Conservation (phyloP, 2,329 filamentous ascomycete genomes). For the Exophiala viscosa region DNA sequence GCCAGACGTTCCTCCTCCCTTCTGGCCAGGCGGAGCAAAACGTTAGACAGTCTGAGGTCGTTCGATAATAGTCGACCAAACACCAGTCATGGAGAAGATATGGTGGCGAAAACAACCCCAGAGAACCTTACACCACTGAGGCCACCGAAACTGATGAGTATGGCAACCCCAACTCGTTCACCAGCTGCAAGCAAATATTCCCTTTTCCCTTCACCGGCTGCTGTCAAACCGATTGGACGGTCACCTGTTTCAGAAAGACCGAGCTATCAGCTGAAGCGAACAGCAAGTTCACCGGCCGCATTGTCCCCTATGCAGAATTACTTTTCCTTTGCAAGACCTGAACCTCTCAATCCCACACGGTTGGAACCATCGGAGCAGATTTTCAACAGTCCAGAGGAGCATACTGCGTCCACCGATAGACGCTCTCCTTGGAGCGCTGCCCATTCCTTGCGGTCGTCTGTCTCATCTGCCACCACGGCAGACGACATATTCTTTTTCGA, state of each 20-base stretch:
- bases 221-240: constrained; percentile 10
- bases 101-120: neutral
- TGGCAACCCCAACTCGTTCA: constrained; percentile 12
- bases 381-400: constrained; percentile 20
- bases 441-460: constrained; percentile 22
- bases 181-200: constrained; percentile 26
- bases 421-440: constrained; percentile 21
- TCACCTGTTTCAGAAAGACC: constrained; percentile 1
- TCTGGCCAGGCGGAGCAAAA: constrained; percentile 23
- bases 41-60: constrained; percentile 21
- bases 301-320: constrained; percentile 23
- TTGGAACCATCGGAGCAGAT: constrained; percentile 2
- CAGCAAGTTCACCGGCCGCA: constrained; percentile 24
- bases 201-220: constrained; percentile 23
- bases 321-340: constrained; percentile 11
- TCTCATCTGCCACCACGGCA: constrained; percentile 22
- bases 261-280: constrained; percentile 14
- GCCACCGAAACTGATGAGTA: constrained; percentile 18
- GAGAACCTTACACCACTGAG: constrained; percentile 13
- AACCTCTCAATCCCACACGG: constrained; percentile 16
- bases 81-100: constrained; percentile 6
- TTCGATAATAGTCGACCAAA: constrained; percentile 16
- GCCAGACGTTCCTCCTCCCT: constrained; percentile 23
- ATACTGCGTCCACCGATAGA: constrained; percentile 23
- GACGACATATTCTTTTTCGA: constrained; percentile 30